phyloP scores from a whole-genome alignment of 495 filamentous ascomycete genomes.

The Astrothelium subdiscretum region DNA sequence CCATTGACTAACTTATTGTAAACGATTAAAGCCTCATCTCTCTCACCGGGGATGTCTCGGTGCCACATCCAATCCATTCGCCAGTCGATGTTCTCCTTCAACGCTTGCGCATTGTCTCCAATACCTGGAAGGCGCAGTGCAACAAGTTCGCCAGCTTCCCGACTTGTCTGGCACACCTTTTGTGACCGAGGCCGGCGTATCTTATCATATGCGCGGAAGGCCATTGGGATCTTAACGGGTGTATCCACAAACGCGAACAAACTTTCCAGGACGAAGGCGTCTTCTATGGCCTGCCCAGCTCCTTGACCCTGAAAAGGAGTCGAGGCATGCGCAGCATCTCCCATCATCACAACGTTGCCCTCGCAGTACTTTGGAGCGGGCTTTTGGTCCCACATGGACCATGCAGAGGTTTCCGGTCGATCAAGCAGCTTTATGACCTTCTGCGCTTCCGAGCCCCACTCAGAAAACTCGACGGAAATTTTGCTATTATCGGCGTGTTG shows the following conservation, averaged over 20 bases:
- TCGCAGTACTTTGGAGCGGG: slow-evolving; percentile 9
- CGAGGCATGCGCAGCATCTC: slow-evolving; percentile 14
- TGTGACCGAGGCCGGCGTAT: slow-evolving; percentile 7
- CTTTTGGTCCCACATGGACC: slow-evolving; percentile 14
- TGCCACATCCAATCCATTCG: slow-evolving; percentile 13
- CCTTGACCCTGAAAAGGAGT: slow-evolving; percentile 15
- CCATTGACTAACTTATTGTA: neutral
- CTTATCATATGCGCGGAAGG: slow-evolving; percentile 8
- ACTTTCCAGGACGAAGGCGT: slow-evolving; percentile 11
- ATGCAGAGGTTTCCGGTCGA: neutral
- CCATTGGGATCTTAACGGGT: slow-evolving; percentile 2
- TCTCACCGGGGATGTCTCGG: slow-evolving; percentile 4
- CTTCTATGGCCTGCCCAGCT: slow-evolving; percentile 15
- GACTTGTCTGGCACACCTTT: slow-evolving; percentile 34
- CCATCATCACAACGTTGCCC: slow-evolving; percentile 12
- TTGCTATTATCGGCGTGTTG: slow-evolving; percentile 1
- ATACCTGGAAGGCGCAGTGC: slow-evolving; percentile 19
- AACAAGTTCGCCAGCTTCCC: slow-evolving; percentile 23
- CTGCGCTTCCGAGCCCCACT: slow-evolving; percentile 7
- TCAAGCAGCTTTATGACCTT: slow-evolving; percentile 7
- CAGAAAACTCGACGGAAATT: slow-evolving; percentile 6
- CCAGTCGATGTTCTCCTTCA: neutral
- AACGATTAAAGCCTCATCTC: slow-evolving; percentile 14
- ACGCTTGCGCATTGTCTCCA: slow-evolving; percentile 18
- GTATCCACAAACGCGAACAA: slow-evolving; percentile 4